Evolutionary conservation across 2,329 filamentous ascomycete genomes (phyloP), one percentile per base, ranked within the genome.

Genomic region (Fusarium transvaalense): DNA sequence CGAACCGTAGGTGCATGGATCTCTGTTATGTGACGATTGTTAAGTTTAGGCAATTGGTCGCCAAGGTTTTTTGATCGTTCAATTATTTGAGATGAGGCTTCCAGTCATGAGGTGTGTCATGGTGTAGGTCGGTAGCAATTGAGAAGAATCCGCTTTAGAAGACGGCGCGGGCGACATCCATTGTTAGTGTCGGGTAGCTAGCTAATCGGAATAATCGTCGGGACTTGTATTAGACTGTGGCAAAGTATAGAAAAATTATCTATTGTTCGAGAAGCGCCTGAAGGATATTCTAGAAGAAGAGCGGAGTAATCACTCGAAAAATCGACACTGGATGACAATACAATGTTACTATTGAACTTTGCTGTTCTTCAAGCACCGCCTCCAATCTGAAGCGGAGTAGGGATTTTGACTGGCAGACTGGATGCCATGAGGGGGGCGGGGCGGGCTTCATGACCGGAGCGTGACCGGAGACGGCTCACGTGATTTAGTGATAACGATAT

Each of bases 21-120:
- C 21, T n/a, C 27, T 56, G 17, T 12, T 39, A n/a, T 23, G 59
- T 45, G 37, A 43, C 13, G 43, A 45, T n/a, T 13, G 27, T 41
- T 32, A 41, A 56, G 29, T 23, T 53, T 35, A 38, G 53, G 37
- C 6, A 32, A 19, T 29, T 21, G 29, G 37, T 62, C 27, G 52
- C 50, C 21, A 3, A 29, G 10, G 6, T 54, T 45, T 37, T 21
- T 51, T 39, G 37, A 60, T 55, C 13, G 39, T 48, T 51, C 39
- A 64, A 55, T 69, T 69, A 76, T 60, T 56, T 64, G 75, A 57
- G 61, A 77, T 76, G 73, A 78, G 76, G 75, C 71, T 76, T 74
- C n/a, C n/a, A n/a, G 77, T 80, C 80, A 78, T 77, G 76, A 83
- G 86, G 85, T 84, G 83, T 84, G 81, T 85, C 86, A 87, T 88